phyloP scores from a whole-genome alignment of 306 rosid genomes.

The Vigna unguiculata region DNA sequence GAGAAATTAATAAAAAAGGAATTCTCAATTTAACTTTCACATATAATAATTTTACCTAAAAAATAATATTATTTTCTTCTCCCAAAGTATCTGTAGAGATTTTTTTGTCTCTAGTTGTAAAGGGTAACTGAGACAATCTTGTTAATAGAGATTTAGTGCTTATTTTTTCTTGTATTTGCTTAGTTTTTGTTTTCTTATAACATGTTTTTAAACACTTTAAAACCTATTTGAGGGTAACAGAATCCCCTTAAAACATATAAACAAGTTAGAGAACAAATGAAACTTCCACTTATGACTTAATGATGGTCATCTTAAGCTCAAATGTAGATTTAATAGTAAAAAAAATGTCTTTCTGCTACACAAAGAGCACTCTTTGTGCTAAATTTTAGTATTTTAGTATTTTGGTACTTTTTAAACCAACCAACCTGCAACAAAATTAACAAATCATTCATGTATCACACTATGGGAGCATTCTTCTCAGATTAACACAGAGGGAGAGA shows the following conservation, averaged over 20 bases:
- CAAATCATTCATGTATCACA: conserved; percentile 7
- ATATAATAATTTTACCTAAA: too few species aligned
- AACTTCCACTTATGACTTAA: background rate
- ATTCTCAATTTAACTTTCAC: too few species aligned
- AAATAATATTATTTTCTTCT: too few species aligned
- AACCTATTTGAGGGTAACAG: background rate
- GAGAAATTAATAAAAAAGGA: too few species aligned
- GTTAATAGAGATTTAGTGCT: background rate
- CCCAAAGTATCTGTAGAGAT: too few species aligned
- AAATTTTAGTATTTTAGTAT: background rate
- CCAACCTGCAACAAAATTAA: background rate
- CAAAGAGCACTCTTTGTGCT: background rate
- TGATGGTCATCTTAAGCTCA: background rate
- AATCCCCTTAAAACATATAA: background rate
- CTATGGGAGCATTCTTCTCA: conserved; percentile 25
- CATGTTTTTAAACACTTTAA: background rate
- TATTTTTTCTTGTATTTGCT: background rate
- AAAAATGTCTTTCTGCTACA: background rate
- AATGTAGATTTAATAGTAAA: background rate
- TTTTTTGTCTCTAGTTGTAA: too few species aligned
- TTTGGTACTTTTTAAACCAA: conserved; percentile 9
- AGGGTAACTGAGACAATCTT: background rate
- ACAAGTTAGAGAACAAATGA: background rate
- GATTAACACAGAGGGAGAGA: background rate
- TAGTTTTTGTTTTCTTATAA: background rate